Percentiles rank a stretch among this genome's conserved stretches.
phyloP scores from a whole-genome alignment of 2,329 filamentous ascomycete species.

The Coniochaeta prunicola region DNA sequence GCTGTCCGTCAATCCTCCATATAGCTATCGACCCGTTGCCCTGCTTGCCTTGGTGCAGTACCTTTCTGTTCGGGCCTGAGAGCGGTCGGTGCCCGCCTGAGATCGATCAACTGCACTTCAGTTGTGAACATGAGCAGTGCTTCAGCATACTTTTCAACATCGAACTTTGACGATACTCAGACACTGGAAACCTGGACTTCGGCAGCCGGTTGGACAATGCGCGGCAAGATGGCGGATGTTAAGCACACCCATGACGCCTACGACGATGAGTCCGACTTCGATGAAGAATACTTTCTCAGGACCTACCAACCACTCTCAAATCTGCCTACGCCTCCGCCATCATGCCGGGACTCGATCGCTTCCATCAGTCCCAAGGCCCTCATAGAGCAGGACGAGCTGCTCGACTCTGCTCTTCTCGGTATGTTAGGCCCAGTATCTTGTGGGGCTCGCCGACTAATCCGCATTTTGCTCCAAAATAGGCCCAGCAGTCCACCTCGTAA shows the following conservation, averaged over 20 bases:
- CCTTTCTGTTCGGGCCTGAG: neutral
- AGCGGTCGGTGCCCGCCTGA: neutral
- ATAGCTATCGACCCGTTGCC: neutral
- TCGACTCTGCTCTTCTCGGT: conserved; percentile 35
- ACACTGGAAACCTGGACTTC: neutral
- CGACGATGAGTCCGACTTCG: conserved; percentile 33
- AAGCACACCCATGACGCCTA: conserved; percentile 12
- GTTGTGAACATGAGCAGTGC: neutral
- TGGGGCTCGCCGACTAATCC: neutral
- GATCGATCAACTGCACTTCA: neutral
- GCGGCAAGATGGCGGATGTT: conserved; percentile 1
- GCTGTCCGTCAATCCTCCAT: neutral
- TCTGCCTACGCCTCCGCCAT: conserved; percentile 59
- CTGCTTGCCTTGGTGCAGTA: neutral
- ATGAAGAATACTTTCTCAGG: conserved; percentile 45
- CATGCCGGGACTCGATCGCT: conserved; percentile 37
- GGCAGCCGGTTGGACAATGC: neutral
- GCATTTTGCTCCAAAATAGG: conserved; percentile 31
- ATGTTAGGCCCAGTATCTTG: conserved; percentile 12
- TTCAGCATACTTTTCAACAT: neutral
- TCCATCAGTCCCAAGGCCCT: conserved; percentile 34
- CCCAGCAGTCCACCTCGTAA: conserved; percentile 58
- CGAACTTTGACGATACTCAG: neutral
- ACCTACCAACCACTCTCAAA: conserved; percentile 62
- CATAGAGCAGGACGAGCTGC: conserved; percentile 35